These are phyloP conservation scores for Plasmodium billcollinsi DNA, from an alignment of 169 alveolate species.

Conservation along the genomic window DNA sequence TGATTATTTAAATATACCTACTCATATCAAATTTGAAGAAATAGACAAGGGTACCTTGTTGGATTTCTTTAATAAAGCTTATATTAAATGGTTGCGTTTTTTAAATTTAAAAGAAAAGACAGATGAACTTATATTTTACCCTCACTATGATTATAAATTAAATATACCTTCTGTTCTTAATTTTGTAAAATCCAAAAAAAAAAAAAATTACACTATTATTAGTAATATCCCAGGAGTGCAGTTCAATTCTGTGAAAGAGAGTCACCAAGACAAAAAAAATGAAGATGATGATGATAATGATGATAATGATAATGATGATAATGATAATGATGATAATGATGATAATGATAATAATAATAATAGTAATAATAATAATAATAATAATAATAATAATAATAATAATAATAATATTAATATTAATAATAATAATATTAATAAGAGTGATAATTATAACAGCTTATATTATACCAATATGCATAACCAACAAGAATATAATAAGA, in stretches of 20 bases:
- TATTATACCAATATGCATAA: background rate
- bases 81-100: constrained; percentile 70
- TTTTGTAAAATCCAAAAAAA: constrained; percentile 10
- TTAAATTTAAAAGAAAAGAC: constrained; percentile 61
- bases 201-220: background rate
- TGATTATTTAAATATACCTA: constrained; percentile 30
- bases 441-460: background rate
- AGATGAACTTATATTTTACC: constrained; percentile 11
- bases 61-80: constrained; percentile 62
- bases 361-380: background rate
- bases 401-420: background rate
- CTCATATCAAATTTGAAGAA: constrained; percentile 44
- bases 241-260: background rate
- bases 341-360: too few species aligned
- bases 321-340: too few species aligned
- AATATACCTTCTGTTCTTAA: constrained; percentile 31
- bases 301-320: background rate
- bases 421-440: too few species aligned
- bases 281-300: background rate
- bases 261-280: background rate
- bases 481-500: background rate
- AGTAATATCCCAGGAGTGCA: background rate
- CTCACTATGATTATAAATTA: constrained; percentile 55
- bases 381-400: too few species aligned
- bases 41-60: constrained; percentile 29